Evolutionary conservation across 1,284 basidiomycete genomes (phyloP), one percentile per base, ranked within the genome.

Genomic region (Fomitiporia mediterranea): DNA sequence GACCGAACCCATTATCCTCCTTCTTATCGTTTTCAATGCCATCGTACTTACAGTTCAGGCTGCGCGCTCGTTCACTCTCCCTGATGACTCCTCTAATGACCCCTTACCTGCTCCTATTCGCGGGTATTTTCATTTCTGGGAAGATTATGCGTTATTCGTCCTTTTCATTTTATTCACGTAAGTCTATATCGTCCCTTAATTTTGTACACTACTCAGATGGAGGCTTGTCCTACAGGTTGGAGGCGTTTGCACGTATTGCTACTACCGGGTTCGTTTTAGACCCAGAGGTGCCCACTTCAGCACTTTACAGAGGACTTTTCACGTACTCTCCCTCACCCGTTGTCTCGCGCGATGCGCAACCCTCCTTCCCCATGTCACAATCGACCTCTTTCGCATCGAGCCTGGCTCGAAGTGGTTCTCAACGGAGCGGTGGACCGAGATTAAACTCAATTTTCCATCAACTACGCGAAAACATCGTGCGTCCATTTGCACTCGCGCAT

Each of bases 241-340:
- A 99, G 74, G 84, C 91, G 53, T 76, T 91, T 59, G 91, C 91
- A 39, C 86, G 95, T 21, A 94, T 97, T 67, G 82, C 92, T 65
- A 90, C 96, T 25, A 94, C 91, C 9, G 96, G 96, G 15, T 82
- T 99, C 61, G 69, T 98, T 25, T 79, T 98, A 57, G 94, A 98
- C 67, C 94, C 95, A 7, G 88, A 93, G 60, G 74, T 87, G 7
- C 81, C 81, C 32, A 68, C 81, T 4, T 79, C 73, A 23, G 70
- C 78, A 21, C 67, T 86, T 7, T 83, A 86, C 65, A 72, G 73
- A 11, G 73, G 76, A 2, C 69, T 75, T 0, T 73, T 76, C 40
- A 62, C 72, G 7, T 70, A 74, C 54, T 61, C 61, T 25, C 53
- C 57, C 15, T 62, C 65, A 53, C 64, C 70, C 25, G 66, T 69